Conservation (phyloP, 169 alveolate genomes). For the Eimeria tenella region DNA sequence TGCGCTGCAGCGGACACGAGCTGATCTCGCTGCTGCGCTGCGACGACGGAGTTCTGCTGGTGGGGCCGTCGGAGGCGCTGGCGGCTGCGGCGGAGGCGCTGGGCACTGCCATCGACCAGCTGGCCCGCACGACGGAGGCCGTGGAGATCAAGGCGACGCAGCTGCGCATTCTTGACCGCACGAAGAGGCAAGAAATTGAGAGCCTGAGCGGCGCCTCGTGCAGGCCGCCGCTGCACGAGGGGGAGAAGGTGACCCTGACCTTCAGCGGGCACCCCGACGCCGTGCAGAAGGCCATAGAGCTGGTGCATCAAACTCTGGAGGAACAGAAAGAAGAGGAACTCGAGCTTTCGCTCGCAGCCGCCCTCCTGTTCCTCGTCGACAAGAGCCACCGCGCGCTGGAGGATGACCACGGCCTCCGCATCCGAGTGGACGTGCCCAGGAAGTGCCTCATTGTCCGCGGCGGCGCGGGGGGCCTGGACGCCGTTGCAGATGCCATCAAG, state of each 20-base stretch:
- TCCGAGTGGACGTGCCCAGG: constrained; percentile 66
- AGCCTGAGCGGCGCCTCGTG: constrained; percentile 57
- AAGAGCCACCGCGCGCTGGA: constrained; percentile 54
- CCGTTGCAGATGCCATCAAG: constrained; percentile 41
- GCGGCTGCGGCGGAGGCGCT: constrained; percentile 31
- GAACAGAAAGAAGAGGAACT: constrained; percentile 62
- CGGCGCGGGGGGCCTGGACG: background rate
- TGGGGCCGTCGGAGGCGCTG: constrained; percentile 55
- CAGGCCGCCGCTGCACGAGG: constrained; percentile 30
- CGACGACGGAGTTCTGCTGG: constrained; percentile 68
- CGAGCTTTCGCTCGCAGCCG: constrained; percentile 62
- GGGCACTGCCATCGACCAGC: constrained; percentile 52
- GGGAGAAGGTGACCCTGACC: constrained; percentile 55
- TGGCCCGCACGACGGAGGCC: constrained; percentile 50
- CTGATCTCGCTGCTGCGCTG: constrained; percentile 67
- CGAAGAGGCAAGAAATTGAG: constrained; percentile 42
- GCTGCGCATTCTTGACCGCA: constrained; percentile 64
- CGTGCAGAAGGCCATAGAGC: constrained; percentile 51
- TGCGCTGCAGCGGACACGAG: constrained; percentile 52
- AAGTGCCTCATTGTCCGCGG: constrained; percentile 50
- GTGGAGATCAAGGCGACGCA: constrained; percentile 61
- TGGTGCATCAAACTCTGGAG: constrained; percentile 57
- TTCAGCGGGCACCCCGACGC: constrained; percentile 70
- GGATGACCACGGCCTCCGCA: constrained; percentile 43
- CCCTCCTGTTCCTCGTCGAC: constrained; percentile 37